Evolutionary conservation across 352 stramenopile species (phyloP), one percentile per base, ranked within the genome.

Genomic region (Globisporangium orthogonon): DNA sequence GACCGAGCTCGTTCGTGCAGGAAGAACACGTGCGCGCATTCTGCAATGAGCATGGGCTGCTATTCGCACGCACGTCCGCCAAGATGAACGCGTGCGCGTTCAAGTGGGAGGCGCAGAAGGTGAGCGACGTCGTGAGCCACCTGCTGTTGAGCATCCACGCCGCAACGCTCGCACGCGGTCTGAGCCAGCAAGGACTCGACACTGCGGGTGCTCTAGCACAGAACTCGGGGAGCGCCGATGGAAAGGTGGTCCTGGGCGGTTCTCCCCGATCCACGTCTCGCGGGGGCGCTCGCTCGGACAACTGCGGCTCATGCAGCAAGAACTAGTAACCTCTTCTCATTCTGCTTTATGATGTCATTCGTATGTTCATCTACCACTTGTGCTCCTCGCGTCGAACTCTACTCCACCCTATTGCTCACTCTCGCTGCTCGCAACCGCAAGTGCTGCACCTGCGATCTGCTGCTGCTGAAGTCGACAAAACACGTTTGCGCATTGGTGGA

Each of bases 101-200:
- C 54, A 78, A 85, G 63, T 93, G 78, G 76, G 71, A 87, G 39
- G 78, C 71, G 0, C 53, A 83, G 44, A 64, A 65, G 50, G 67
- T 87, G 1, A 60, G 64, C 1, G 78, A 89, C 33, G 73, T 78
- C 0, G 61, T 93, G 50, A 75, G 71, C 43, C 62, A 73, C 15
- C 61, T 91, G 43, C 59, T 93, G 18, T 58, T 90, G 9, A 66
- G 68, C 29, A 85, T 93, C 56, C 83, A 93, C 61, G 71, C 65
- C 1, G 64, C 69, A 11, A 63, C 56, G 14, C 58, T 83, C 13
- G 66, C 71, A 2, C 68, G 74, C 4, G 66, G 54, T 11, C 18
- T 50, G 18, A 60, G 40, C 46, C 50, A 54, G 28, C 5, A 44
- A 2, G 58, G 51, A 35, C 5, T 29, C 17, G 41, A 3, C 14